Base-by-base conservation (phyloP, 208 protist species). In the Trypanosomatidae sp. region DNA sequence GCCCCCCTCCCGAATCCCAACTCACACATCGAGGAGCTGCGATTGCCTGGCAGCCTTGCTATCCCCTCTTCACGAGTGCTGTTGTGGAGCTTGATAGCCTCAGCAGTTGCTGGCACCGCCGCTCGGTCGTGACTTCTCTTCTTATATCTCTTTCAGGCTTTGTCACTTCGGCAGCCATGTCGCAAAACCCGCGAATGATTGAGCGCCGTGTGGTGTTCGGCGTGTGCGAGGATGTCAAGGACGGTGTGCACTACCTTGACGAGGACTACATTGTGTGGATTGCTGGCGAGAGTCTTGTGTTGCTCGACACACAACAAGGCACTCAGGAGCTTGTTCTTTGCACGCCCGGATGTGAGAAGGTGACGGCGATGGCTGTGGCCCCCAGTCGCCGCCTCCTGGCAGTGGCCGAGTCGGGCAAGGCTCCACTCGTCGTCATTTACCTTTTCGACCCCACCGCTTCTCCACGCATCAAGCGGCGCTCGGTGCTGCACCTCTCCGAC, bases 191-290 rank as follows among this genome's bases (percentile, higher is more conserved):
- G 13, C 77, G 87, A n/a, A 92, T 96, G 87, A 84, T 98, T 44
- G 82, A 91, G 74, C 88, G 91, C 74, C 86, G 93, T 19, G 92
- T 98, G 80, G 91, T 95, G 66, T 99, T 98, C 81, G 98, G 98
- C 73, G 82, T 98, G 9, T 91, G 95, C 56, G 90, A 95, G 66
- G 93, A 97, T 47, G 96, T 98, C 36, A 86, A 87, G 77, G 93
- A 98, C 69, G 97, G 97, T 62, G 77, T 98, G 43, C 92, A 95
- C 72, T 99, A 98, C 80, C 80, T 99, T 7, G 94, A 98, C 73
- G 96, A 98, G 47, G 89, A 90, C 70, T 97, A 92, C 64, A 88
- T 96, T 36, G 80, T 98, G 22, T 99, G 96, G 92, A 91, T 98
- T 7, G 86, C 90, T 12, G 98, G 97, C 8, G 86, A 93, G 80